Evolutionary conservation across 148 eudicot species (phyloP), one percentile per base, ranked within the genome.

Genomic region (Rhododendron kiyosumense): DNA sequence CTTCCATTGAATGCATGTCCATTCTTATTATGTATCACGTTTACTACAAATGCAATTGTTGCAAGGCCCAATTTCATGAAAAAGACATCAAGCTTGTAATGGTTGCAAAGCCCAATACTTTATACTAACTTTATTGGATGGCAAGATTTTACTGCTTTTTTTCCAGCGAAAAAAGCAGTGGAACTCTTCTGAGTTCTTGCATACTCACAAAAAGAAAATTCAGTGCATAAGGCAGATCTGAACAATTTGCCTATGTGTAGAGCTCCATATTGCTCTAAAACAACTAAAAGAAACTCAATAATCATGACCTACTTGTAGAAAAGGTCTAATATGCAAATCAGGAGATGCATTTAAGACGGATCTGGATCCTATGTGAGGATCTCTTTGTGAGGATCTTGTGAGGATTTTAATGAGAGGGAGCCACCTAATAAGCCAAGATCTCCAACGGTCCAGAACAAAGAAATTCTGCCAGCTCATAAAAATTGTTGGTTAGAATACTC

Each of bases 31-130:
- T 22, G n/a, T 36, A 18, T 24, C 3, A 61, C 48, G 38, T 38
- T 82, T 22, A 82, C 63, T 17, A 28, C n/a, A 22, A 26, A 52
- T 61, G 51, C 59, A 79, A 14, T 22, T 22, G 15, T 38, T 69
- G 75, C 75, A 28, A 67, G 75, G 18, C 18, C 71, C 14, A 28
- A 69, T 69, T 28, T 69, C 14, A 28, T 10, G n/a, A 28, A 32
- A 15, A 81, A 54, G 84, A 54, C 71, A 54, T 81, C 28, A 54
- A 65, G 28, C 84, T 34, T 81, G 46, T 81, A 57, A 57, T n/a
- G 69, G 71, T 65, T 46, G 36, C 4, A 28, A 52, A 13, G 54
- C 67, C 63, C 7, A 52, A 81, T 18, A 81, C 30, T 26, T 24
- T 4, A 22, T 12, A 69, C 15, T 10, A 69, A 12, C 15, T 28